A percentile compares a stretch with the other conserved stretches of the same genome.
phyloP scores from a whole-genome alignment of 192 early-diverging fungal species.

The Backusella macrospora region DNA sequence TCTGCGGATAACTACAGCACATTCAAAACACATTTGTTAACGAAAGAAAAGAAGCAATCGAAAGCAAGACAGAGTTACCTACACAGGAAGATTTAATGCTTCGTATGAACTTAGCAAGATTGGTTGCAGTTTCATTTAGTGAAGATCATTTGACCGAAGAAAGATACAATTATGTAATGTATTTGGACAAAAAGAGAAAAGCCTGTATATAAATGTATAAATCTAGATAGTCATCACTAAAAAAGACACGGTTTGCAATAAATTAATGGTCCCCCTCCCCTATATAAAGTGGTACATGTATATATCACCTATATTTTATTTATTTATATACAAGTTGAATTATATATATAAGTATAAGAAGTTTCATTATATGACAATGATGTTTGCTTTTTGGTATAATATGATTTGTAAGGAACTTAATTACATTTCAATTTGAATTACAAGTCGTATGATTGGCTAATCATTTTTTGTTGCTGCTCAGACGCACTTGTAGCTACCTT shows the following conservation, averaged over 20 bases:
- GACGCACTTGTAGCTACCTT: neutral
- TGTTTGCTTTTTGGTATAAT: too few species aligned
- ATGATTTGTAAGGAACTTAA: too few species aligned
- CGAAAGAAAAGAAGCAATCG: slow-evolving; percentile 37
- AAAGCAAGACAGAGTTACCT: slow-evolving; percentile 22
- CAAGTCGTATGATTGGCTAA: neutral
- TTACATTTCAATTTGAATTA: too few species aligned
- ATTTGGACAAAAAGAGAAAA: slow-evolving; percentile 34
- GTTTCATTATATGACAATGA: too few species aligned
- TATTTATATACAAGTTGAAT: neutral
- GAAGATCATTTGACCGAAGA: slow-evolving; percentile 37
- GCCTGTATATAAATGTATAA: neutral
- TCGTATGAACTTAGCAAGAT: slow-evolving; percentile 44
- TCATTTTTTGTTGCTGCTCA: neutral
- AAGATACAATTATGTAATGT: slow-evolving; percentile 40
- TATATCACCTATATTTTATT: neutral
- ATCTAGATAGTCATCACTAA: neutral
- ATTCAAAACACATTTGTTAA: slow-evolving; percentile 47
- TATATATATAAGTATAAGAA: too few species aligned
- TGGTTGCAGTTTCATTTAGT: slow-evolving; percentile 47
- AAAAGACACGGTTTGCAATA: neutral
- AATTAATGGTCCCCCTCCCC: neutral
- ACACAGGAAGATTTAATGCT: slow-evolving; percentile 46
- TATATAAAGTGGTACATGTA: neutral
- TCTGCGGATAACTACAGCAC: slow-evolving; percentile 23